Conservation (phyloP, 352 stramenopile genomes). For the Pythium phragmitis region DNA sequence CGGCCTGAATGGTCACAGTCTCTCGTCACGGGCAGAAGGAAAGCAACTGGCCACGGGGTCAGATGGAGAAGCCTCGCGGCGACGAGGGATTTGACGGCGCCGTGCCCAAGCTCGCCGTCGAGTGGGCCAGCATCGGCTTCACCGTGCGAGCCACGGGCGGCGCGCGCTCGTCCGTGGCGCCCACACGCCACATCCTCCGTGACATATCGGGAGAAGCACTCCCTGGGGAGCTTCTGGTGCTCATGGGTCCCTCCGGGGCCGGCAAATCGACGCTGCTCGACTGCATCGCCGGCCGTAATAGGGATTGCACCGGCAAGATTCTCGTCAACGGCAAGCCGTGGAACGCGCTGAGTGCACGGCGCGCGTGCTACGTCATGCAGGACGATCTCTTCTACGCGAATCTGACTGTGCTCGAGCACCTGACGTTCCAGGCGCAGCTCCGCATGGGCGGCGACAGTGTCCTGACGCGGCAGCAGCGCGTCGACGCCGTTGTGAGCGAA, state of each 20-base stretch:
- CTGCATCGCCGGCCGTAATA: slow-evolving; percentile 46
- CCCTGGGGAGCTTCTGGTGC: slow-evolving; percentile 44
- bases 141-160: slow-evolving; percentile 27
- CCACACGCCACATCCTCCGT: slow-evolving; percentile 34
- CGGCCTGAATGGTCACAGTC: too few species aligned
- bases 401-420: slow-evolving; percentile 86
- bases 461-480: slow-evolving; percentile 37
- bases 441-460: slow-evolving; percentile 49
- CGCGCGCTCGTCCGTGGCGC: neutral
- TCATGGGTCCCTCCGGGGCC: slow-evolving; percentile 60
- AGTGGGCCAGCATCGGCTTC: slow-evolving; percentile 19
- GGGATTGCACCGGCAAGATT: slow-evolving; percentile 27
- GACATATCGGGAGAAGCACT: slow-evolving; percentile 40
- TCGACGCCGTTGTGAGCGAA: slow-evolving; percentile 40
- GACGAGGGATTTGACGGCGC: neutral
- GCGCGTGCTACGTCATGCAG: slow-evolving; percentile 83
- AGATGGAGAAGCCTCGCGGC: too few species aligned
- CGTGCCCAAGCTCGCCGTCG: slow-evolving; percentile 19
- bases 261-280: slow-evolving; percentile 60
- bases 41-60: too few species aligned
- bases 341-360: slow-evolving; percentile 1
- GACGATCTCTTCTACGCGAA: slow-evolving; percentile 91
- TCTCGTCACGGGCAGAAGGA: too few species aligned
- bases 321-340: slow-evolving; percentile 42
- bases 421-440: slow-evolving; percentile 84